Percentiles rank a stretch among this genome's conserved stretches.
phyloP scores from a whole-genome alignment of 1,284 basidiomycete genomes.

The Ceratobasidium sp. region DNA sequence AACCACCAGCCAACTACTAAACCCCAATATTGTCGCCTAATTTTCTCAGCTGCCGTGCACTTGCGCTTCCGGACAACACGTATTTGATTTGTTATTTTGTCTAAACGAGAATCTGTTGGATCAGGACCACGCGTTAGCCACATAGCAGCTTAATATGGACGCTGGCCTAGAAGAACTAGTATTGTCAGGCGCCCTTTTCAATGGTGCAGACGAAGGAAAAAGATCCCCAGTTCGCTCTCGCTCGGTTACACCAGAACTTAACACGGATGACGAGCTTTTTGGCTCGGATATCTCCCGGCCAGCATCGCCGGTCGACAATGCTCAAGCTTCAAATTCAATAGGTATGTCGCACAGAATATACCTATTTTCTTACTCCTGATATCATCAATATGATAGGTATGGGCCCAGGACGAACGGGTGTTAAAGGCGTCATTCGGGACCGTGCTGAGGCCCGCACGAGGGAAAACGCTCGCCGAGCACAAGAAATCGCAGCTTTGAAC shows the following conservation, averaged over 20 bases:
- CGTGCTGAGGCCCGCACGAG: conserved; percentile 73
- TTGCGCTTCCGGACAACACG: background rate
- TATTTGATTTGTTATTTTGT: background rate
- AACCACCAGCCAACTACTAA: no score
- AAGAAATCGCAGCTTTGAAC: conserved; percentile 66
- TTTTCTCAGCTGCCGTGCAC: no score
- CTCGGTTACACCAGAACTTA: conserved; percentile 66
- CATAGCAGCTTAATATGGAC: conserved; percentile 8
- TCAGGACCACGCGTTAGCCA: background rate
- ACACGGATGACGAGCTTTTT: conserved; percentile 65
- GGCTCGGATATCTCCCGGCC: conserved; percentile 52
- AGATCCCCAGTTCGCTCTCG: conserved; percentile 65
- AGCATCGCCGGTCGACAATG: conserved; percentile 48
- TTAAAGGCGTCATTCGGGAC: conserved; percentile 86
- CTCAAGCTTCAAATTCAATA: conserved; percentile 42
- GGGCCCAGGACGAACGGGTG: conserved; percentile 84
- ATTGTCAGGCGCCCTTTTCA: conserved; percentile 82
- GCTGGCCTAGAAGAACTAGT: conserved; percentile 73
- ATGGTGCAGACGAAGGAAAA: conserved; percentile 59
- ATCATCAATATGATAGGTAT: conserved; percentile 63
- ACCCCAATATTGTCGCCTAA: no score
- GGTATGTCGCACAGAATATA: conserved; percentile 53
- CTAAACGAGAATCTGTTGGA: background rate
- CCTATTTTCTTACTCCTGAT: conserved; percentile 49
- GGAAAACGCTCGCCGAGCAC: conserved; percentile 64